Conservation (phyloP, 352 stramenopile genomes). For the Phytophthora cactorum region DNA sequence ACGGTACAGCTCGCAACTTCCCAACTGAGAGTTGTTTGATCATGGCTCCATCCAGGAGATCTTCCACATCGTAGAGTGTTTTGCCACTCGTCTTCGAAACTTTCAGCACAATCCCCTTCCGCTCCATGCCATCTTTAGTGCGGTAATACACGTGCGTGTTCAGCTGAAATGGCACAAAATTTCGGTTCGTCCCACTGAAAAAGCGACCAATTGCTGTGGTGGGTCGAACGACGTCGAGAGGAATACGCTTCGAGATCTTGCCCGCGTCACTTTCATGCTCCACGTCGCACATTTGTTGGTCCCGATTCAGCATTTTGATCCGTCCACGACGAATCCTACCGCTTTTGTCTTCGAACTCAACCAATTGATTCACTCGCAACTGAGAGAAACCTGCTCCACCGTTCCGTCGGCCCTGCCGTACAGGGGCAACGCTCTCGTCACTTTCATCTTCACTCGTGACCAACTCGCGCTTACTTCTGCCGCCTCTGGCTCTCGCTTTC, state of each 20-base stretch:
- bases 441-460: slow-evolving; percentile 48
- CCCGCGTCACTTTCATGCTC: slow-evolving; percentile 65
- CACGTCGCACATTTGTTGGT: slow-evolving; percentile 60
- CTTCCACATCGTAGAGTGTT: slow-evolving; percentile 58
- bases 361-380: slow-evolving; percentile 51
- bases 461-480: slow-evolving; percentile 39
- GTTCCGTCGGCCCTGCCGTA: slow-evolving; percentile 8
- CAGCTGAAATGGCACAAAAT: slow-evolving; percentile 36
- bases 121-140: slow-evolving; percentile 50
- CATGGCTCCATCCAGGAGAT: slow-evolving; percentile 53
- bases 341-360: slow-evolving; percentile 61
- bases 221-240: slow-evolving; percentile 35
- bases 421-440: slow-evolving; percentile 8
- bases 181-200: slow-evolving; percentile 34
- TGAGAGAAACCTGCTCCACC: slow-evolving; percentile 28
- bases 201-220: slow-evolving; percentile 44
- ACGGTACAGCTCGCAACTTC: slow-evolving; percentile 54
- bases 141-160: slow-evolving; percentile 66
- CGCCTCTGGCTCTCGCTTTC: slow-evolving; percentile 38
- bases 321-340: slow-evolving; percentile 52
- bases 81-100: slow-evolving; percentile 43
- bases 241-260: slow-evolving; percentile 53
- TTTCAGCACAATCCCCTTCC: slow-evolving; percentile 65
- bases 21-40: slow-evolving; percentile 46
- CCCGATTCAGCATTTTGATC: slow-evolving; percentile 49